Evolutionary conservation across 495 filamentous ascomycete species (phyloP), one percentile per base, ranked within the genome.

Genomic region (Penicillium diatomitis): DNA sequence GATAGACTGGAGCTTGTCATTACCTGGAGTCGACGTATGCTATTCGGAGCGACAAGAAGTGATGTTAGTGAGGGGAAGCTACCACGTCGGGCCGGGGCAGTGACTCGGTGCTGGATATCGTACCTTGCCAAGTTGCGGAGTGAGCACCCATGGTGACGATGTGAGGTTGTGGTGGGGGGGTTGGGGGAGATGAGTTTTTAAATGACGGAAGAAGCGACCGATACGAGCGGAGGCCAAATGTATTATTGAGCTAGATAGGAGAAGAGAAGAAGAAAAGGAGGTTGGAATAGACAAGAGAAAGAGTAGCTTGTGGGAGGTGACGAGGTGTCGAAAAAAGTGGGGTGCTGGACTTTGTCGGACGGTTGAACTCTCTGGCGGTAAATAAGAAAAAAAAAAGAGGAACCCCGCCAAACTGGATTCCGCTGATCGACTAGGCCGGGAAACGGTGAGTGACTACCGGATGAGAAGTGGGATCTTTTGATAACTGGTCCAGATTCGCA

Each of bases 21-120:
- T 80, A 85, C 82, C 80, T 84, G 51, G 74, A 69, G 70, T 85
- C 81, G 59, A 85, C 72, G 63, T 85, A 86, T 64, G 74, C 83
- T 86, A 60, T 44, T 34, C 12, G 40, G 10, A 6, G 4, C n/a
- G 41, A 33, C 4, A 44, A 42, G 38, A 54, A 38, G 37, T 45
- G 32, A 39, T 10, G 42, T 64, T 52, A 66, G 64, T 52, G 35
- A 47, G 48, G 32, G 47, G 45, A 41, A 43, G 29, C 41, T 43
- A 49, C 41, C 51, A 39, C 49, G 46, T 41, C 27, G 46, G 47
- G 31, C 48, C 47, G 31, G 29, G 40, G 34, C 20, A 20, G 20
- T 20, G 20, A 20, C 20, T 20, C 40, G 32, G 47, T 39, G 38
- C 57, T 73, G 30, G 10, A 11, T 29, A 12, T 3, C 32, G 53